phyloP scores from a whole-genome alignment of 75 land plant genomes.

The Pinus tabuliformis region DNA sequence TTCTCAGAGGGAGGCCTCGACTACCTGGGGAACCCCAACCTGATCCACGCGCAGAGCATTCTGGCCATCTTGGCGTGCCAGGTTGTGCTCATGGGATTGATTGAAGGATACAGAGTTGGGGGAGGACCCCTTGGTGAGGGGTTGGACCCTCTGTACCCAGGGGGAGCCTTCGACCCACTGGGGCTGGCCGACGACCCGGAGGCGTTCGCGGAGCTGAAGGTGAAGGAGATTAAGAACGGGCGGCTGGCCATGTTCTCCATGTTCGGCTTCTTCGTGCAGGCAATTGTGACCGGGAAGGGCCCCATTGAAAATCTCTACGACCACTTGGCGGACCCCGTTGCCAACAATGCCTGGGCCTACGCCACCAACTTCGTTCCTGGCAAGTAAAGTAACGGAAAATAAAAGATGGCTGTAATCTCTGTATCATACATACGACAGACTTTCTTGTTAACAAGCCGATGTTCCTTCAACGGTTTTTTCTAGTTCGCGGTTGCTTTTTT shows the following conservation, averaged over 20 bases:
- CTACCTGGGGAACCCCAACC: constrained; percentile 45
- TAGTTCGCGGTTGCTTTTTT: too few species aligned
- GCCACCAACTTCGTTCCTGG: constrained; percentile 50
- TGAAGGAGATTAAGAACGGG: constrained; percentile 50
- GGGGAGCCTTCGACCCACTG: constrained; percentile 51
- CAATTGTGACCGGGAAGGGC: constrained; percentile 64
- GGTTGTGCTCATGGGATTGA: constrained; percentile 55
- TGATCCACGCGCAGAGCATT: constrained; percentile 60
- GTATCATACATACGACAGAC: too few species aligned
- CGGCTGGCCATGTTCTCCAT: constrained; percentile 57
- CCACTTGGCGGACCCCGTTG: constrained; percentile 43
- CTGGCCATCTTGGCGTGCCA: constrained; percentile 57
- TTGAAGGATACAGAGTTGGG: constrained; percentile 53
- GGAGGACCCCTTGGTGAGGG: constrained; percentile 59
- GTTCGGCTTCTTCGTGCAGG: constrained; percentile 68
- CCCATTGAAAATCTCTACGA: constrained; percentile 43
- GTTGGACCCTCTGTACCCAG: constrained; percentile 52
- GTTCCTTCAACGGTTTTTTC: too few species aligned
- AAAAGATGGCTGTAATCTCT: too few species aligned
- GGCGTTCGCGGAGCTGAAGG: constrained; percentile 39
- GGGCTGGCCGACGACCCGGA: constrained; percentile 52
- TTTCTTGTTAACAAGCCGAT: too few species aligned
- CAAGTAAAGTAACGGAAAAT: constrained; percentile 12
- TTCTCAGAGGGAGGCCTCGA: constrained; percentile 57
- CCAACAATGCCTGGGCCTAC: constrained; percentile 54